These are phyloP conservation scores for Trichoderma orchidacearum DNA, from an alignment of 495 filamentous ascomycete species.

Conservation along the genomic window DNA sequence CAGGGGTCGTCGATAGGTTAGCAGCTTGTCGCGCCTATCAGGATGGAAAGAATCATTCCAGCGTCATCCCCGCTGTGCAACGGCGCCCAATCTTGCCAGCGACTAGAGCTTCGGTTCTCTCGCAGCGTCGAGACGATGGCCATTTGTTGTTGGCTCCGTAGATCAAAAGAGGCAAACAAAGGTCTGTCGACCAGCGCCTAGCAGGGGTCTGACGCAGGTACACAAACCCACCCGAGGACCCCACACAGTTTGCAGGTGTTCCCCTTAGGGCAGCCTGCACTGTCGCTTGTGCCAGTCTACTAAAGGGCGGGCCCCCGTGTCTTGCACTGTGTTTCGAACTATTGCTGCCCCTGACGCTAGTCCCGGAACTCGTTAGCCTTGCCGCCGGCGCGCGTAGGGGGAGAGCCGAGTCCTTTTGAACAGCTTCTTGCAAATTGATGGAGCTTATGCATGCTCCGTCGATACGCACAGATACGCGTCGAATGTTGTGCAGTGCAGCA, in stretches of 20 bases:
- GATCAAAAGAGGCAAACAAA: not conserved
- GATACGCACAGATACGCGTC: no score
- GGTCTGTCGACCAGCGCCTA: not conserved
- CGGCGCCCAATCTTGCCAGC: no score
- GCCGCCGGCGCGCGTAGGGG: not conserved
- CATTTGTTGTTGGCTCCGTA: not conserved
- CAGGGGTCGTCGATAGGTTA: no score
- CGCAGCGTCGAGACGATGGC: not conserved
- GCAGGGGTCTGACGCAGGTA: slow-evolving; percentile 1
- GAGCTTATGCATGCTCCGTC: no score
- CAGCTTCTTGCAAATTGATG: no score
- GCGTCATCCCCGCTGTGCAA: no score
- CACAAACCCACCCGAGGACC: not conserved
- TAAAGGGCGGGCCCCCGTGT: not conserved
- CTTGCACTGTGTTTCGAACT: not conserved
- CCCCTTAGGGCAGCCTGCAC: not conserved
- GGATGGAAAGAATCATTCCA: no score
- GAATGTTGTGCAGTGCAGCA: no score
- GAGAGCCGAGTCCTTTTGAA: no score
- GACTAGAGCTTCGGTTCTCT: not conserved
- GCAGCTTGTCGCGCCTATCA: no score
- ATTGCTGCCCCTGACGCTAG: slow-evolving; percentile 1
- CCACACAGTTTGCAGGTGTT: not conserved
- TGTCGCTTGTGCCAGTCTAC: not conserved
- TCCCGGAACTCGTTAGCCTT: not conserved